Conservation (phyloP, 2,329 filamentous ascomycete species). For the Colletotrichum sp. region DNA sequence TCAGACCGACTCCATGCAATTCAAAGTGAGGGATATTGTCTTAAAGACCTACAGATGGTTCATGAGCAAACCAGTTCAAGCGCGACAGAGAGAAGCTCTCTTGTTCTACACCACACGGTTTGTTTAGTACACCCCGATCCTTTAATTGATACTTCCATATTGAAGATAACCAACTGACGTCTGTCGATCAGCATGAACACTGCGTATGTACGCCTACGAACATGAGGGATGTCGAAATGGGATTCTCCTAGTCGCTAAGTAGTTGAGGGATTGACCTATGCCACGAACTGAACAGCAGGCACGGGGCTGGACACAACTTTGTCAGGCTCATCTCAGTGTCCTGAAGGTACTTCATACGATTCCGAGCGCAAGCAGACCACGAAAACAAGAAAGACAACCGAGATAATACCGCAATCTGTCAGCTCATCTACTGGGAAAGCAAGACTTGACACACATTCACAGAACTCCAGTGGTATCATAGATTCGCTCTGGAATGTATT, state of each 20-base stretch:
- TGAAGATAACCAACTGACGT: background rate
- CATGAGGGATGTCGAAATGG: background rate
- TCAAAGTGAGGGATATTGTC: background rate
- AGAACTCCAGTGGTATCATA: background rate
- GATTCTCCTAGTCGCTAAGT: background rate
- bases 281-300: background rate
- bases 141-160: background rate
- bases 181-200: background rate
- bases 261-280: background rate
- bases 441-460: background rate
- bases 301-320: background rate
- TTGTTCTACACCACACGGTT: background rate
- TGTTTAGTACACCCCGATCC: background rate
- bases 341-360: background rate
- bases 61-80: background rate
- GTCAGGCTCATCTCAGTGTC: background rate
- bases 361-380: background rate
- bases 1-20: background rate
- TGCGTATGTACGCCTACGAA: background rate
- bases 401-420: rapidly evolving
- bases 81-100: background rate
- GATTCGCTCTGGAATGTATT: background rate
- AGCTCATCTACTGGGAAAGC: background rate
- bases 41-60: background rate
- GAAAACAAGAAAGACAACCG: background rate